Base-by-base conservation (phyloP, 2,329 filamentous ascomycete species). In the Diaporthe capsici region DNA sequence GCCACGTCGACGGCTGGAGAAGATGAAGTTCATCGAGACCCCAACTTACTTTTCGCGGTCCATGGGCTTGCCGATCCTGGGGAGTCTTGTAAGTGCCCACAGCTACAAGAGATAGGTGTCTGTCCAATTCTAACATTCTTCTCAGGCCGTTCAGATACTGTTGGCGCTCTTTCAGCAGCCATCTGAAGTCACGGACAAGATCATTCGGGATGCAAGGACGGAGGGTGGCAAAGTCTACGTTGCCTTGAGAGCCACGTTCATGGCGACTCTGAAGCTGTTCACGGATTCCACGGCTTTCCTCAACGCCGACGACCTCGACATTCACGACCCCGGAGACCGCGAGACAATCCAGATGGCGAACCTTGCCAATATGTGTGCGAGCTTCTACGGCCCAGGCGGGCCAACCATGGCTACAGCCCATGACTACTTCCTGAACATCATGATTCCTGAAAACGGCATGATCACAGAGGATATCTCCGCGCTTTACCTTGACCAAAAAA, bases 281-380 rank as follows among this genome's bases (percentile, higher is more conserved):
- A 84, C 83, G 1, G 80, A 83, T 7, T 76, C 78, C 10, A 78
- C 80, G 0, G 79, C 80, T 0, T 79, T 85, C 0, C 78, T 85
- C 7, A 82, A 81, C 25, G 80, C 82, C 4, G 84, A 84, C 63
- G 84, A 85, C 57, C 79, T 85, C 2, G 84, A 84, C 9, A 84
- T 86, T 58, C 82, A 81, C 73, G 83, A 85, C 71, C 80, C 81
- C 12, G 83, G 82, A 12, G 83, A 84, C 76, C 81, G 82, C 60
- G 83, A 84, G 76, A 84, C 83, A 2, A 82, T 90, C 31, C 85
- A 87, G 55, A 83, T 90, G 77, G 84, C 86, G 13, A 90, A 90
- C 75, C 82, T 90, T 74, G 87, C 88, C 4, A 86, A 87, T 51
- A 84, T 89, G 49, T 77, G 74, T 34, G 71, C 76, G 8, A 72